Conservation (phyloP, 208 protist species). For the Leishmania mexicana region DNA sequence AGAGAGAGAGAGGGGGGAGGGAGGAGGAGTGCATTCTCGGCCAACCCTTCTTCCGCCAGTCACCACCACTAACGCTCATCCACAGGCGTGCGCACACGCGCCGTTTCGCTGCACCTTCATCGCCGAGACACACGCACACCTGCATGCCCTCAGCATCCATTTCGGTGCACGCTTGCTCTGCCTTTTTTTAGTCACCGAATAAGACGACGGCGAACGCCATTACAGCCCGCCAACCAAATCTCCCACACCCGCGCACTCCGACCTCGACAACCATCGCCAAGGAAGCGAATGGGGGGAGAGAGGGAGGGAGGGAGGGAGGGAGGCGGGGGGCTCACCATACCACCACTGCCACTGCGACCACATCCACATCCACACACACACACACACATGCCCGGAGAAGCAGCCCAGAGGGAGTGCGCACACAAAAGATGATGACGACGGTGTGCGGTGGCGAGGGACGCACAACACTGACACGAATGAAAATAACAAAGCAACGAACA, state of each 20-base stretch:
- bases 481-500: neutral
- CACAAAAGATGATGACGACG: neutral
- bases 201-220: no score
- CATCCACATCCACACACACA: neutral
- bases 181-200: no score
- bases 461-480: neutral
- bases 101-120: neutral
- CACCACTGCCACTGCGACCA: neutral
- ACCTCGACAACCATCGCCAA: neutral
- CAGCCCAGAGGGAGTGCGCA: neutral
- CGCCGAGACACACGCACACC: neutral
- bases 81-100: neutral
- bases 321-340: neutral
- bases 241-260: neutral
- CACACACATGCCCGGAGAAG: slow-evolving; percentile 12
- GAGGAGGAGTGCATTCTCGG: neutral
- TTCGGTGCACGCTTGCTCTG: no score
- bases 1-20: neutral
- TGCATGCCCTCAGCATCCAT: neutral
- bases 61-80: neutral
- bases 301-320: neutral
- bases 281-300: neutral
- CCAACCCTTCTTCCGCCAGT: neutral
- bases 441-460: no score
- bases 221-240: no score